These are phyloP conservation scores for Lasiosphaeriaceae sp. DNA, from an alignment of 495 filamentous ascomycete species.

Conservation along the genomic window DNA sequence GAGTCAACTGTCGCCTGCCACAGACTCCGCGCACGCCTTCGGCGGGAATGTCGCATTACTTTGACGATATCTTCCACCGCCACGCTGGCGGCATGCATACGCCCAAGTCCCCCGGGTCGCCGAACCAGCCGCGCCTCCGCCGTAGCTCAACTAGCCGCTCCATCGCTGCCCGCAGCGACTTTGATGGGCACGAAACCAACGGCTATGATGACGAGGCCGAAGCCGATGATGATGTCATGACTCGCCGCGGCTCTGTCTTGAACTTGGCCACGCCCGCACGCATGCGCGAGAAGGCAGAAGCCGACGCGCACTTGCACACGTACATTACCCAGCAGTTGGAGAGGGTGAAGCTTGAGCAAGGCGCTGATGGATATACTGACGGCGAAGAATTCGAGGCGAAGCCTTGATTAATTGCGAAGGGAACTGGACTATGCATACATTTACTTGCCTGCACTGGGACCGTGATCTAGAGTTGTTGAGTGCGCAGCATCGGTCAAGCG, in stretches of 20 bases:
- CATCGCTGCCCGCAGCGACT: conserved; percentile 85
- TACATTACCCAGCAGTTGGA: conserved; percentile 71
- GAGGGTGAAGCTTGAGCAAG: conserved; percentile 45
- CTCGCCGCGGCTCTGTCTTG: conserved; percentile 28
- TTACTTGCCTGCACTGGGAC: no score
- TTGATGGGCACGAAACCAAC: conserved; percentile 45
- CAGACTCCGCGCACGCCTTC: conserved; percentile 87
- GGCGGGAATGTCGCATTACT: conserved; percentile 82
- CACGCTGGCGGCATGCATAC: conserved; percentile 30
- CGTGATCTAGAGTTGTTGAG: no score
- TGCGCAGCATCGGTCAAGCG: no score
- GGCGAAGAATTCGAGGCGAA: conserved; percentile 50
- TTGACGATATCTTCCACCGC: conserved; percentile 81
- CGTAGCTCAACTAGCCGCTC: conserved; percentile 80
- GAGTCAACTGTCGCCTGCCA: conserved; percentile 84
- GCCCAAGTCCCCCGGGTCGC: conserved; percentile 34
- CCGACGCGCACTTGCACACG: conserved; percentile 61
- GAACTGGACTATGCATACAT: no score
- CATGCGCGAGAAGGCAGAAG: conserved; percentile 43
- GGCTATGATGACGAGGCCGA: conserved; percentile 25
- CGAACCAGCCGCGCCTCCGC: conserved; percentile 48
- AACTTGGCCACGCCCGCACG: conserved; percentile 28
- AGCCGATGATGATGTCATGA: conserved; percentile 20
- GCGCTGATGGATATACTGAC: conserved; percentile 29
- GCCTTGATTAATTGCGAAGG: not conserved